Evolutionary conservation across 306 rosid genomes (phyloP), one percentile per base, ranked within the genome.

Genomic region (Pyrus communis): DNA sequence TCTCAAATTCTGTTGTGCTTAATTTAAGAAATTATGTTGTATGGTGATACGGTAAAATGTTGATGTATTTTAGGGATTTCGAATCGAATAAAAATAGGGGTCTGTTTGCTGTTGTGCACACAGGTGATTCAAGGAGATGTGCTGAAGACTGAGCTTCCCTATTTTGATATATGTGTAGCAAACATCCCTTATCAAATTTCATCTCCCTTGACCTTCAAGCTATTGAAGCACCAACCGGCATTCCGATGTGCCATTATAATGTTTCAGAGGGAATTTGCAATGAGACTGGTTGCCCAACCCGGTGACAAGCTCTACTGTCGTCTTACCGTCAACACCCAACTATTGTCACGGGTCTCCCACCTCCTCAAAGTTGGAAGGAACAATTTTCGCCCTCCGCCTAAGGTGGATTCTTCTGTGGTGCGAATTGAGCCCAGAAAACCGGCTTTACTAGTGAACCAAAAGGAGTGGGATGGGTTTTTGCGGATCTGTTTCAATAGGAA

Each of bases 181-280:
- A 94, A 92, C 74, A 94, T 94, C 83, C 98, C 96, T 18, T 94
- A 90, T 80, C 98, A 94, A 82, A 94, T 94, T 61, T 94, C 98
- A 5, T 92, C 97, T 10, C 98, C 98, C n/a, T 96, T 95, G 33
- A 95, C 98, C 12, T 95, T 95, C 88, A 95, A 95, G 87, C 79
- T 95, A 75, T 79, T 95, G 72, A 81, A 75, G 77, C 98, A 93
- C 81, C 88, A 88, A 65, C 97, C 96, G 13, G 75, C 88, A 3
- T 94, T 94, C 83, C 83, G 98, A 74, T 89, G 97, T 51, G 97
- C 98, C 22, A 88, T 94, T 79, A 92, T 94, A 61, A 94, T 94
- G 98, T 94, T 92, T 64, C 98, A 94, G 79, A 84, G 96, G 78
- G 98, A 94, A 77, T 94, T 94, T 42, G 96, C 98, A 15, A 89